phyloP scores from a whole-genome alignment of 257 asterid genomes.

The Solanum rostratum region DNA sequence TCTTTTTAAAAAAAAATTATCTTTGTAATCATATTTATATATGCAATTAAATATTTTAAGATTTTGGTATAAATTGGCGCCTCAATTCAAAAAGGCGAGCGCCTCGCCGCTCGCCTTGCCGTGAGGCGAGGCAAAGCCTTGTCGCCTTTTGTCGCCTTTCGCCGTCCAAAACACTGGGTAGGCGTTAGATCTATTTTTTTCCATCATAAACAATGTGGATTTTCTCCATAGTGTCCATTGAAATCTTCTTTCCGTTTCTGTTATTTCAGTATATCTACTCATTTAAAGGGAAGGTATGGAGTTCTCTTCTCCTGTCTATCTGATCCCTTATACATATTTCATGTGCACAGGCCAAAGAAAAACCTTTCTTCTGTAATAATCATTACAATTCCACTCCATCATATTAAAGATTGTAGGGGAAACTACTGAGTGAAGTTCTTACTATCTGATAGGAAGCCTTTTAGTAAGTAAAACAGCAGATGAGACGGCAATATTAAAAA shows the following conservation, averaged over 20 bases:
- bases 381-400: neutral
- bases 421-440: slow-evolving; percentile 2
- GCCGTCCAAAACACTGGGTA: too few species aligned
- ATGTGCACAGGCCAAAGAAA: neutral
- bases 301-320: neutral
- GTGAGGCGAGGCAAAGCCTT: too few species aligned
- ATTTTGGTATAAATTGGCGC: too few species aligned
- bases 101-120: too few species aligned
- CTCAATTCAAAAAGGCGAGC: too few species aligned
- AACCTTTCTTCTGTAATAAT: neutral
- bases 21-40: too few species aligned
- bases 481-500: slow-evolving; percentile 39
- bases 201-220: neutral
- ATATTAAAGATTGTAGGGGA: neutral
- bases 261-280: neutral
- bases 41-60: too few species aligned
- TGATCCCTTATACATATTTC: neutral
- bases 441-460: slow-evolving; percentile 52
- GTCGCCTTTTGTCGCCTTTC: too few species aligned
- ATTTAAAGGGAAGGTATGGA: neutral
- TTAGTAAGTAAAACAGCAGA: slow-evolving; percentile 72
- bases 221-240: neutral
- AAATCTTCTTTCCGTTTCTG: neutral
- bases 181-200: neutral
- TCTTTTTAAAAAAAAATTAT: too few species aligned